These are phyloP conservation scores for Odonthalia washingtoniensis DNA, from an alignment of 31 red algal genomes.

Conservation along the genomic window DNA sequence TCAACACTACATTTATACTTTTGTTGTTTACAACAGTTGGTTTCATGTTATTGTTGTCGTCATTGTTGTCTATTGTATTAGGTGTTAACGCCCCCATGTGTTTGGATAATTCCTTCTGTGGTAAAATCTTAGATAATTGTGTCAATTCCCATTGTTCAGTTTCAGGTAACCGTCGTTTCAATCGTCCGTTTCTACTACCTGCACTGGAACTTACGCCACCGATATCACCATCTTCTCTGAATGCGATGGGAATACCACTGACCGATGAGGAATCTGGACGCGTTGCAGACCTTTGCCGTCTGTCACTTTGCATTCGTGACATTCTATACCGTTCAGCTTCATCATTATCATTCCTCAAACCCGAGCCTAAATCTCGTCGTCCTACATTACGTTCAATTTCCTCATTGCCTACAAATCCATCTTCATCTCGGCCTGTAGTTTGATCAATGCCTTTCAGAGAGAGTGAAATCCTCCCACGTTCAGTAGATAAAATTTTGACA, in stretches of 20 bases:
- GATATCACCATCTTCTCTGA: slow-evolving; percentile 41
- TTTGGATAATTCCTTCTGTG: slow-evolving; percentile 54
- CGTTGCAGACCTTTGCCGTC: background rate
- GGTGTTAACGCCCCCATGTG: slow-evolving; percentile 47
- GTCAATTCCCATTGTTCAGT: slow-evolving; percentile 92
- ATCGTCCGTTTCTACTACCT: slow-evolving; percentile 25
- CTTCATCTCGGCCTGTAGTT: slow-evolving; percentile 54
- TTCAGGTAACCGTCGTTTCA: slow-evolving; percentile 72
- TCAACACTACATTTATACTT: slow-evolving; percentile 39
- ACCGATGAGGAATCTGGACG: slow-evolving; percentile 19
- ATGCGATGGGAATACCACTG: slow-evolving; percentile 51
- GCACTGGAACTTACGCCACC: slow-evolving; percentile 23
- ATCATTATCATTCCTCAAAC: slow-evolving; percentile 15
- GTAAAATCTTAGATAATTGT: slow-evolving; percentile 80
- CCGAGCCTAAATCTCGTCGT: too few relatives aligned
- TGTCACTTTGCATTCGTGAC: slow-evolving; percentile 1
- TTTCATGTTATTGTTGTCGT: slow-evolving; percentile 42
- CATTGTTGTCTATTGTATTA: slow-evolving; percentile 44
- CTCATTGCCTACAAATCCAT: background rate
- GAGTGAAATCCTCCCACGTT: slow-evolving; percentile 53
- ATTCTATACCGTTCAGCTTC: slow-evolving; percentile 41
- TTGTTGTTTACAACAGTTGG: background rate
- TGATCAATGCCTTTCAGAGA: slow-evolving; percentile 81
- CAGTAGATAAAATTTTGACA: slow-evolving; percentile 57
- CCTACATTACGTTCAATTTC: background rate